phyloP scores from a whole-genome alignment of 2,329 filamentous ascomycete genomes.

The Xylariales sp. region DNA sequence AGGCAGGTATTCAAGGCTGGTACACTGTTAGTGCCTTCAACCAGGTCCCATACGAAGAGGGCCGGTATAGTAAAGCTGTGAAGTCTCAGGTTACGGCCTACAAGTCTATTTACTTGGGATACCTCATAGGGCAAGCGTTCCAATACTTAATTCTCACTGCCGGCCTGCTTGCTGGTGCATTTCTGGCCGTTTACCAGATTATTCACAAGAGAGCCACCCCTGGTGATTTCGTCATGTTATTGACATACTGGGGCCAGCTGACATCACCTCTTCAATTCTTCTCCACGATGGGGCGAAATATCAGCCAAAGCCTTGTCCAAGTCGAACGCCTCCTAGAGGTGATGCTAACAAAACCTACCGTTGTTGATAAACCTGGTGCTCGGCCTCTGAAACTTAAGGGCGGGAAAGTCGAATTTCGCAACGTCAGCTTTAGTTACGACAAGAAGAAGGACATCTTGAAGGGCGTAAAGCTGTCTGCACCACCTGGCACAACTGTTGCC shows the following conservation, averaged over 20 bases:
- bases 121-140: conserved; percentile 64
- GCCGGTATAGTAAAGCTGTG: conserved; percentile 64
- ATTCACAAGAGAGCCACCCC: conserved; percentile 69
- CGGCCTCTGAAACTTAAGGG: conserved; percentile 62
- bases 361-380: conserved; percentile 64
- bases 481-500: conserved; percentile 66
- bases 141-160: conserved; percentile 74
- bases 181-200: conserved; percentile 73
- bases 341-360: conserved; percentile 67
- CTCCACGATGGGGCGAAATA: conserved; percentile 64
- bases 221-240: conserved; percentile 76
- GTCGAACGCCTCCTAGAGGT: conserved; percentile 68
- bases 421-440: conserved; percentile 70
- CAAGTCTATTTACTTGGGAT: conserved; percentile 57
- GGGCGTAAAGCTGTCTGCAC: conserved; percentile 62
- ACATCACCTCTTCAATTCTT: conserved; percentile 79
- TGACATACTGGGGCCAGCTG: conserved; percentile 80
- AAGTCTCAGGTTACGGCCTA: conserved; percentile 53
- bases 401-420: conserved; percentile 65
- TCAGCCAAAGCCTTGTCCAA: conserved; percentile 68
- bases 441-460: conserved; percentile 69
- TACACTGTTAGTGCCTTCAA: conserved; percentile 70
- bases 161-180: conserved; percentile 73
- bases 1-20: conserved; percentile 69
- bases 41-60: conserved; percentile 67